A percentile compares a stretch with the other conserved stretches of the same genome.
These are phyloP conservation scores for Actinomortierella wolfii DNA, from an alignment of 371 early-diverging fungal genomes.

Conservation along the genomic window DNA sequence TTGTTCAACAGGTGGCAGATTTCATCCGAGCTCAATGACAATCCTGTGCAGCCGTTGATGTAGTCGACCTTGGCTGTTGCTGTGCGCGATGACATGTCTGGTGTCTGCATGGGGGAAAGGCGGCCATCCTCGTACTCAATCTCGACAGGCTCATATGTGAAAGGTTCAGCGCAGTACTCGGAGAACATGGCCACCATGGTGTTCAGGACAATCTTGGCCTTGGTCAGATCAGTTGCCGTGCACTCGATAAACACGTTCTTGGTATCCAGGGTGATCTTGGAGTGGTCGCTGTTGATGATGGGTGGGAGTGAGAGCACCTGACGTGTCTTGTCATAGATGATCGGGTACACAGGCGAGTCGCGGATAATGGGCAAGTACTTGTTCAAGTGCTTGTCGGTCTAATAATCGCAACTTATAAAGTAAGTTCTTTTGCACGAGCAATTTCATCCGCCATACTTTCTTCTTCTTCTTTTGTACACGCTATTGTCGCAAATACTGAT, in stretches of 20 bases:
- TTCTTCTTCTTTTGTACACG: neutral
- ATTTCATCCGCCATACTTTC: neutral
- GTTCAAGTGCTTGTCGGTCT: slow-evolving; percentile 81
- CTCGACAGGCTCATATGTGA: slow-evolving; percentile 93
- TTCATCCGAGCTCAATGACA: slow-evolving; percentile 73
- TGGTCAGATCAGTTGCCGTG: slow-evolving; percentile 97
- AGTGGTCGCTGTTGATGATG: slow-evolving; percentile 98
- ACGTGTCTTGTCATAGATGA: slow-evolving; percentile 87
- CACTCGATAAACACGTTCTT: slow-evolving; percentile 99
- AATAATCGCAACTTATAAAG: slow-evolving; percentile 7
- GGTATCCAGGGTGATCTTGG: slow-evolving; percentile 96
- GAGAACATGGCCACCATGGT: slow-evolving; percentile 95
- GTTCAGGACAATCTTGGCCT: slow-evolving; percentile 93
- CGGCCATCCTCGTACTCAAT: slow-evolving; percentile 85
- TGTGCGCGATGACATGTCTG: slow-evolving; percentile 73
- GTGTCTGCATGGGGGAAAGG: slow-evolving; percentile 62
- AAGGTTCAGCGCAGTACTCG: slow-evolving; percentile 87
- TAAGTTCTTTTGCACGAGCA: neutral
- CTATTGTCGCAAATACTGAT: neutral
- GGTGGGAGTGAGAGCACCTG: slow-evolving; percentile 98
- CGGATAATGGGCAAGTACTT: slow-evolving; percentile 95
- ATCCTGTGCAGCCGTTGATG: slow-evolving; percentile 87
- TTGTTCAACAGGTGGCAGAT: slow-evolving; percentile 79
- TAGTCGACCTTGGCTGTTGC: slow-evolving; percentile 80
- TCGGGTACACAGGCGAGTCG: slow-evolving; percentile 91